Evolutionary conservation across 179 eudicot genomes (phyloP).

Genomic region (Dionaea muscipula): DNA sequence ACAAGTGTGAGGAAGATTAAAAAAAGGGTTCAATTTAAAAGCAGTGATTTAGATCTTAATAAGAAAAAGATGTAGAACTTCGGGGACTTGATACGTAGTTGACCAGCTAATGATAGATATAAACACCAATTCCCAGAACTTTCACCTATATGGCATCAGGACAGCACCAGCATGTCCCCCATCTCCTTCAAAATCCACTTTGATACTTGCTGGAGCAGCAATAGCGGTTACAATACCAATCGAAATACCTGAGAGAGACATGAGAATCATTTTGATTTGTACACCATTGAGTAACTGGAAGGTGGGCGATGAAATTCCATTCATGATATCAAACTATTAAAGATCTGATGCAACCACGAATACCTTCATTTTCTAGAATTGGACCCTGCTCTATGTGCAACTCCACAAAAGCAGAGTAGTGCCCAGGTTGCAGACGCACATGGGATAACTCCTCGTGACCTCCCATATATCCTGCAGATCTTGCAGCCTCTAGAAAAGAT

Average conservation of each 20-base stretch:
- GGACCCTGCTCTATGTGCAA: constrained; percentile 99
- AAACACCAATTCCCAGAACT: neutral
- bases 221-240: constrained; percentile 94
- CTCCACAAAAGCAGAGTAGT: constrained; percentile 79
- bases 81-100: no score
- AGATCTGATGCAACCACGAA: neutral
- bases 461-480: constrained; percentile 61
- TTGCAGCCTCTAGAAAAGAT: constrained; percentile 74
- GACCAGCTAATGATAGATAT: no score
- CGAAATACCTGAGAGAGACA: constrained; percentile 40
- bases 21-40: neutral
- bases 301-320: no score
- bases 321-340: neutral
- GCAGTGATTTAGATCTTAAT: no score
- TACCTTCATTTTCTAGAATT: constrained; percentile 83
- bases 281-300: no score
- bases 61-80: no score
- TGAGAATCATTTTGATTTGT: no score
- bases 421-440: constrained; percentile 41
- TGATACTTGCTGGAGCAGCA: constrained; percentile 99
- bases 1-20: neutral
- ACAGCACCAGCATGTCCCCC: constrained; percentile 99
- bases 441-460: constrained; percentile 46
- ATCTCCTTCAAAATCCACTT: constrained; percentile 88
- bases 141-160: constrained; percentile 76